Percentiles rank a stretch among this genome's conserved stretches.
Conservation (phyloP, 2,329 filamentous ascomycete species). For the Trichoderma asperellum region DNA sequence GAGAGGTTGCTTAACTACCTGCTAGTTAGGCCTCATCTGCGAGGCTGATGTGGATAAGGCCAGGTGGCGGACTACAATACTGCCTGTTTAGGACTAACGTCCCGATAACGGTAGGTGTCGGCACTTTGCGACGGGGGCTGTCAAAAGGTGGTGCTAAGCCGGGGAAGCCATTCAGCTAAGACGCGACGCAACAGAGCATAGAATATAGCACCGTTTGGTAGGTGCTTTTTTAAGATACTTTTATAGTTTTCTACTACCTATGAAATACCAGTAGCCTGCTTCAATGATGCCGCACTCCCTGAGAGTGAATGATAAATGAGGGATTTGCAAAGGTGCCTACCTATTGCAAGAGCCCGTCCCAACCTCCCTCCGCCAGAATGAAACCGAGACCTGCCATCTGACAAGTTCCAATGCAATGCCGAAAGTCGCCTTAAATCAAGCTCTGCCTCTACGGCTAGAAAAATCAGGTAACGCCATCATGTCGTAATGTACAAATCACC, state of each 20-base stretch:
- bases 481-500: constrained; percentile 47
- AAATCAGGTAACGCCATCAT: constrained; percentile 45
- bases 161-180: neutral
- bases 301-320: constrained; percentile 28
- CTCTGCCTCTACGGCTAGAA: constrained; percentile 35
- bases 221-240: neutral
- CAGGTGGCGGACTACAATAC: neutral
- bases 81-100: constrained; percentile 18
- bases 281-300: constrained; percentile 27
- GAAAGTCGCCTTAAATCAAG: constrained; percentile 34
- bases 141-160: neutral
- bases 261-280: constrained; percentile 29
- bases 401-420: constrained; percentile 38
- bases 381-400: constrained; percentile 29
- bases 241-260: constrained; percentile 26
- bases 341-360: constrained; percentile 28
- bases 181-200: neutral
- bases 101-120: constrained; percentile 27
- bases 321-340: constrained; percentile 29
- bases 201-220: constrained; percentile 2
- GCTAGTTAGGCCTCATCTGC: constrained; percentile 12
- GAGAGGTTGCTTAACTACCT: constrained; percentile 20
- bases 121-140: constrained; percentile 16
- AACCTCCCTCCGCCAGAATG: constrained; percentile 28
- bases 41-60: constrained; percentile 31